A percentile compares a stretch with the other conserved stretches of the same genome.
phyloP scores from a whole-genome alignment of 306 rosid species.

The Ceratonia siliqua region DNA sequence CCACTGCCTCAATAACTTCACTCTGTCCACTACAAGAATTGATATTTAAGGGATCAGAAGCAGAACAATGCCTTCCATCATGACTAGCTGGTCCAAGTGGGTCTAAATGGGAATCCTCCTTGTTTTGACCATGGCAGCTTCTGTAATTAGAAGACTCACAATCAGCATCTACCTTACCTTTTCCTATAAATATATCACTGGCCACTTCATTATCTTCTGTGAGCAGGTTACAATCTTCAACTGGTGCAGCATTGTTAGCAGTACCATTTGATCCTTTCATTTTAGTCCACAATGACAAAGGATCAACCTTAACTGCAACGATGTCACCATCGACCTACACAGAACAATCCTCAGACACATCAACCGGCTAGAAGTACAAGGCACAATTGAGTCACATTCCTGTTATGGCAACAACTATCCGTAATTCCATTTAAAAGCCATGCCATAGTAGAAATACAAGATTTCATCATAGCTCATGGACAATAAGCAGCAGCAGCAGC shows the following conservation, averaged over 20 bases:
- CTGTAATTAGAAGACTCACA: conserved; percentile 37
- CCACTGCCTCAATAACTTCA: conserved; percentile 48
- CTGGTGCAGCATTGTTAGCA: conserved; percentile 40
- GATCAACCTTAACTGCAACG: conserved; percentile 75
- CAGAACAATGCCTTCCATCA: conserved; percentile 32
- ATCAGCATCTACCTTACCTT: conserved; percentile 44
- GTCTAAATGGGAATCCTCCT: conserved; percentile 45
- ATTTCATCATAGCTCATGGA: background rate
- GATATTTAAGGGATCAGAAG: conserved; percentile 37
- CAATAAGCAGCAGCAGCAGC: background rate
- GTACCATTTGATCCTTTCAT: conserved; percentile 68
- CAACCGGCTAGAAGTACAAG: conserved; percentile 14
- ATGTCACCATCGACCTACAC: conserved; percentile 86
- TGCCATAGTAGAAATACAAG: conserved; percentile 14
- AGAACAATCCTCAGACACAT: conserved; percentile 37
- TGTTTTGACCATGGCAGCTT: conserved; percentile 46
- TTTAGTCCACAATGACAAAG: conserved; percentile 67
- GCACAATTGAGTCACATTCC: conserved; percentile 12
- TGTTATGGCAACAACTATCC: conserved; percentile 21
- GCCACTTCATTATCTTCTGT: conserved; percentile 45
- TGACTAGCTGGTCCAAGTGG: conserved; percentile 34
- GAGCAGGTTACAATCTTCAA: conserved; percentile 42
- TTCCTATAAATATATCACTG: conserved; percentile 47
- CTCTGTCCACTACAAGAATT: conserved; percentile 44
- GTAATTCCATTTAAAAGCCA: conserved; percentile 19